These are phyloP conservation scores for Isabelozyma rhagii DNA, from an alignment of 805 yeast genomes.

Conservation along the genomic window DNA sequence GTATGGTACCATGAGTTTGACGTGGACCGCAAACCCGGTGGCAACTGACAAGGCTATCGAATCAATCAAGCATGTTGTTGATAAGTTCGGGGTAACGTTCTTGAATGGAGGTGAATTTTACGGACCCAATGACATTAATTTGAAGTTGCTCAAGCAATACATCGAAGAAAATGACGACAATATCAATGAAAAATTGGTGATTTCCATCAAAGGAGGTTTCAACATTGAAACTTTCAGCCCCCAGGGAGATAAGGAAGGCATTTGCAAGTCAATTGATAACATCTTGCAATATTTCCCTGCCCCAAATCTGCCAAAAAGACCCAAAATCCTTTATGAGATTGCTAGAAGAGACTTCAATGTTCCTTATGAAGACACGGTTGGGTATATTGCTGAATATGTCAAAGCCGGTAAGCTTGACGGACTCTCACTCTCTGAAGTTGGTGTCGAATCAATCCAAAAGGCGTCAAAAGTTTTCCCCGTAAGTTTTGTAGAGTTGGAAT, in stretches of 20 bases:
- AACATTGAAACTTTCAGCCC: constrained; percentile 40
- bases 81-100: constrained; percentile 46
- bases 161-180: constrained; percentile 51
- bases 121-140: constrained; percentile 51
- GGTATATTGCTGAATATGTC: constrained; percentile 54
- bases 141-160: constrained; percentile 56
- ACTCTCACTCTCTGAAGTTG: constrained; percentile 72
- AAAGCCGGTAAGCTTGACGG: constrained; percentile 66
- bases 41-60: constrained; percentile 52
- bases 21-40: constrained; percentile 61
- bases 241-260: constrained; percentile 46
- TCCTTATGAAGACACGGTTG: constrained; percentile 61
- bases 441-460: constrained; percentile 55
- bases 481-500: constrained; percentile 73
- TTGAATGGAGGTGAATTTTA: constrained; percentile 81
- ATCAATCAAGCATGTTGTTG: constrained; percentile 40
- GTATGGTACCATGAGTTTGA: constrained; percentile 79
- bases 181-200: constrained; percentile 48
- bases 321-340: constrained; percentile 54
- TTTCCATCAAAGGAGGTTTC: constrained; percentile 69
- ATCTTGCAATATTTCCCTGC: constrained; percentile 27
- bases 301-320: constrained; percentile 25
- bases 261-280: constrained; percentile 47
- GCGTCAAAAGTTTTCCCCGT: constrained; percentile 59
- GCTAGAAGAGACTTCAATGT: constrained; percentile 64